Base-by-base conservation (phyloP, 306 rosid species). In the Geum urbanum region DNA sequence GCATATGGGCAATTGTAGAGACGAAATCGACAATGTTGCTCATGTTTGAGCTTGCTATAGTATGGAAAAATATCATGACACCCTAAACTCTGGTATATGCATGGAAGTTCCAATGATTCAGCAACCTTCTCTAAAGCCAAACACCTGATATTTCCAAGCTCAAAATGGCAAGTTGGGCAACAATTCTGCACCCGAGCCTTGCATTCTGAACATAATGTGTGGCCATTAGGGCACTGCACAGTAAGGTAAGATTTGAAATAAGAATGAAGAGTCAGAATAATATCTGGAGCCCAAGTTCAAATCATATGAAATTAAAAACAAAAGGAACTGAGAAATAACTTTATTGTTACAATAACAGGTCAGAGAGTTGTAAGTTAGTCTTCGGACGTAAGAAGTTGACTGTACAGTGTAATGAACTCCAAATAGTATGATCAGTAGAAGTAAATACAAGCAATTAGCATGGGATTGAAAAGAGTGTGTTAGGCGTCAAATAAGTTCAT, bases 91-190 rank as follows among this genome's bases (percentile, higher is more conserved):
- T 84, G 96, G 79, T 88, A 94, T 76, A 77, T 83, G 91, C 96
- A 94, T 27, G 95, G 92, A 49, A 94, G 94, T 74, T 94, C 96
- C 71, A 88, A 80, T 1, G 97, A 91, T 76, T 87, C 92, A 1
- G 96, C 99, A 67, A 94, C 90, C 75, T 89, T 91, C 83, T 94
- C 99, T 87, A 94, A 69, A 55, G 99, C 99, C 92, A 94, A 84
- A 74, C 99, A 94, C 78, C 96, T 83, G 65, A 94, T 91, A 55
- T 89, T 86, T 16, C 89, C 92, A 9, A 94, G 97, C 51, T 94
- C 97, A 18, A 74, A 77, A 63, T 85, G 89, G 69, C 99, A 91
- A 39, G 95, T 87, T 48, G 99, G 99, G 77, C 99, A 94, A 71
- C 85, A 63, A 67, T 87, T 87, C n/a, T 82, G 90, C 83, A 94